Percentiles rank a stretch among this genome's conserved stretches.
Conservation (phyloP, 2,329 filamentous ascomycete genomes). For the Ceratocystis colombiana region DNA sequence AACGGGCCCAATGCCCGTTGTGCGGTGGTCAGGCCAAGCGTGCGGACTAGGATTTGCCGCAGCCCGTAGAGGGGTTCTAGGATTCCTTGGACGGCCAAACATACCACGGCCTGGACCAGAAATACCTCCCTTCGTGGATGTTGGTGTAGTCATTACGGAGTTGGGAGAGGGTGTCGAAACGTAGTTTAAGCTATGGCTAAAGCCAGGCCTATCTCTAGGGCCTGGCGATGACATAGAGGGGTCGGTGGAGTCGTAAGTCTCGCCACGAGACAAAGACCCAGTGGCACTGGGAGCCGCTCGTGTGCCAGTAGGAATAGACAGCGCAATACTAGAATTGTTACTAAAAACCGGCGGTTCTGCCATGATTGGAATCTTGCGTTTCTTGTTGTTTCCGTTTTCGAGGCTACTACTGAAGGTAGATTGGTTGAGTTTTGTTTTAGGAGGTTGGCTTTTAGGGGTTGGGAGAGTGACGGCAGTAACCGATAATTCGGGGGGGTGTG, state of each 20-base stretch:
- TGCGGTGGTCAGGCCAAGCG: conserved; percentile 21
- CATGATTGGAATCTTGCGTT: conserved; percentile 90
- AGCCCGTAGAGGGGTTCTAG: conserved; percentile 52
- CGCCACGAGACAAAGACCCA: neutral
- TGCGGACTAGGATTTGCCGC: conserved; percentile 30
- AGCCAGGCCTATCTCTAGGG: neutral
- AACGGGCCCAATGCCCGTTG: conserved; percentile 22
- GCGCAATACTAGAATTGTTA: neutral
- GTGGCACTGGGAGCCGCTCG: neutral
- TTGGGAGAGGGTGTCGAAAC: neutral
- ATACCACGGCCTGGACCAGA: conserved; percentile 78
- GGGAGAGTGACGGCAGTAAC: neutral
- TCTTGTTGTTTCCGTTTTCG: conserved; percentile 98
- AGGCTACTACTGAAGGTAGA: conserved; percentile 82
- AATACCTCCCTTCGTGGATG: conserved; percentile 47
- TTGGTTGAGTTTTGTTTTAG: conserved; percentile 10
- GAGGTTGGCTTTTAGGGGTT: neutral
- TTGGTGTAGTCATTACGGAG: neutral
- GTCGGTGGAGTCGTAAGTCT: neutral
- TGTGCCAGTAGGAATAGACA: neutral
- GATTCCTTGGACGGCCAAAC: conserved; percentile 57
- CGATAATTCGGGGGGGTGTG: conserved; percentile 10
- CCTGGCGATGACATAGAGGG: neutral
- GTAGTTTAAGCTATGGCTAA: neutral
- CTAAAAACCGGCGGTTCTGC: conserved; percentile 45